These are phyloP conservation scores for Calocera viscosa DNA, from an alignment of 768 basidiomycete species.

Conservation along the genomic window DNA sequence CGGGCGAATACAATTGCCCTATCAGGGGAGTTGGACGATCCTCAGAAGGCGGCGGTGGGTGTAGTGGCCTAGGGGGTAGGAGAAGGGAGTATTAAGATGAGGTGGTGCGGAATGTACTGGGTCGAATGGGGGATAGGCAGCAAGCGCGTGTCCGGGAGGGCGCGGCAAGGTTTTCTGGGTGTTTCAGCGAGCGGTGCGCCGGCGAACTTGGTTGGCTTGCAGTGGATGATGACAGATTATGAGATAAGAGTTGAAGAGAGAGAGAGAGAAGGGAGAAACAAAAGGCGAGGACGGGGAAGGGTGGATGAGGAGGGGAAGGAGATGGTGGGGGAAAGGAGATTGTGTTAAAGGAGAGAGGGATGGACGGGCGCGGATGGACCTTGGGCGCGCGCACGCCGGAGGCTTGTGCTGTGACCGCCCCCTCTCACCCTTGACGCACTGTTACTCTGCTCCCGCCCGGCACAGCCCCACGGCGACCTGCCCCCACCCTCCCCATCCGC, in stretches of 20 bases:
- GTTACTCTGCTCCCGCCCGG: no score
- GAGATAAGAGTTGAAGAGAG: conserved; percentile 16
- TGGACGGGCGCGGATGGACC: background rate
- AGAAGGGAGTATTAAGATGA: background rate
- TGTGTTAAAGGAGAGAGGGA: background rate
- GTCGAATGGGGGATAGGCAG: background rate
- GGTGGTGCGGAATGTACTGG: background rate
- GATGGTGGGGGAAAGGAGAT: conserved; percentile 2
- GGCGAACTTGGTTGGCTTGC: background rate
- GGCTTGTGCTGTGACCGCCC: background rate
- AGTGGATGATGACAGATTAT: conserved; percentile 16
- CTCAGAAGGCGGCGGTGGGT: background rate
- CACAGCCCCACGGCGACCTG: no score
- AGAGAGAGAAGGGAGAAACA: conserved; percentile 14
- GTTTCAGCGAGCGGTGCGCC: conserved; percentile 7
- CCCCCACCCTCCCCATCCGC: no score
- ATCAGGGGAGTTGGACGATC: background rate
- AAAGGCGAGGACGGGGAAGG: background rate
- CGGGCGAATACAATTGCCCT: conserved; percentile 8
- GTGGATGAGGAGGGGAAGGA: conserved; percentile 9
- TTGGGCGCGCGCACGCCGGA: background rate
- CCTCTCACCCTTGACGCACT: background rate
- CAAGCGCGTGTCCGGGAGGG: background rate
- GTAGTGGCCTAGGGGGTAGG: background rate
- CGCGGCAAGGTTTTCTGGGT: conserved; percentile 16